A percentile compares a stretch with the other conserved stretches of the same genome.
Conservation (phyloP, 2,329 filamentous ascomycete species). For the Sarocladiaceae sp. region DNA sequence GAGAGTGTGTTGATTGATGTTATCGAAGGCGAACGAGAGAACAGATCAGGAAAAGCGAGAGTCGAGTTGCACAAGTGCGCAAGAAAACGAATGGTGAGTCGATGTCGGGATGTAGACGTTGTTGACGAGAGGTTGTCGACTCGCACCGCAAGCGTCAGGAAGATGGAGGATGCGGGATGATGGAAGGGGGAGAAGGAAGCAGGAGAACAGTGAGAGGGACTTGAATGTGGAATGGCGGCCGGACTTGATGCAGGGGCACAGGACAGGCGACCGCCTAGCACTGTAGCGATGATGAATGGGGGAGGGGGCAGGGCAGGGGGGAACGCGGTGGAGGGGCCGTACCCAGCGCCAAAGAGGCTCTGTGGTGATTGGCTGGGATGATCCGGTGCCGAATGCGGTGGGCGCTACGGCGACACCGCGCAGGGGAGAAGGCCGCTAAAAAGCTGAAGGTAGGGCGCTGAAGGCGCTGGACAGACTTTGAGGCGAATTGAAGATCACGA, state of each 20-base stretch:
- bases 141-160: slow-evolving; percentile 10
- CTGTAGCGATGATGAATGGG: slow-evolving; percentile 1
- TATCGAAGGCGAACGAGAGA: background rate
- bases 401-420: background rate
- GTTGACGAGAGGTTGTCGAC: background rate
- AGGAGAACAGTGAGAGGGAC: background rate
- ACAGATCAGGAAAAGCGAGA: slow-evolving; percentile 5
- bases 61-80: slow-evolving; percentile 1
- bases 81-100: slow-evolving; percentile 2
- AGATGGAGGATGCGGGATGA: slow-evolving; percentile 2
- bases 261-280: background rate
- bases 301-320: background rate
- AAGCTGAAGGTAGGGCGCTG: background rate
- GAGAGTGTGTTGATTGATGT: background rate
- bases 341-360: background rate
- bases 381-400: background rate
- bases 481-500: background rate
- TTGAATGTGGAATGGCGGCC: background rate
- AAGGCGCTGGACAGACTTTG: background rate
- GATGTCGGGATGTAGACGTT: background rate
- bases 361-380: background rate
- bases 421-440: background rate
- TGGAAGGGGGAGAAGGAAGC: background rate
- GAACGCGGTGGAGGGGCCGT: background rate
- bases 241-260: slow-evolving; percentile 1